Base-by-base conservation (phyloP, 2,329 filamentous ascomycete species). In the Ophiocordyceps robertsii region DNA sequence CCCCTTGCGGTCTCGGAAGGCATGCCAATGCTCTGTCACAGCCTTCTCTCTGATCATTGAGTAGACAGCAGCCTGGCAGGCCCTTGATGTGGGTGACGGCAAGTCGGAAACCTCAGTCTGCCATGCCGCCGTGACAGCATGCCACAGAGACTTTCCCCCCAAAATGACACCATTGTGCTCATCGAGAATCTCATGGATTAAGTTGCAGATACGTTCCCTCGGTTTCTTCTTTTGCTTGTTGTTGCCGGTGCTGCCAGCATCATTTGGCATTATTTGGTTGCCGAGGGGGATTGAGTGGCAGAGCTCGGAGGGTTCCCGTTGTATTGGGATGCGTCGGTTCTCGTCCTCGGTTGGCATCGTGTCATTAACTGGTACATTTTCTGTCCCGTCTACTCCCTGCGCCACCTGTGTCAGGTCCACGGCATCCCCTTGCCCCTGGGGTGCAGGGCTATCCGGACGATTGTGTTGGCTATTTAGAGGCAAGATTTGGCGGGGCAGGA, bases 91-190 rank as follows among this genome's bases (percentile, higher is more conserved):
- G 2, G 66, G 73, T 21, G 63, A 59, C 4, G 60, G 53, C 35
- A 69, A 57, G 30, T 55, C 56, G 2, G 55, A 50, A 37, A 68
- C 69, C 8, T 56, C 54, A n/a, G 57, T 56, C 10, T 58, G 53
- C 65, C 72, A 77, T 8, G 67, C 54, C 10, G 60, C 59, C 13
- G 64, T 59, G 4, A 73, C 51, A 2, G 67, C 67, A 44, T 68
- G 65, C 58, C 69, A 73, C 5, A 77, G 54, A 4, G 68, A 59
- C 35, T 65, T 62, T 21, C 69, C 70, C 14, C 70, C 68, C 2
- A 74, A 69, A 37, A 77, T 69, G 1, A 70, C 67, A 0, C 72
- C 72, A 2, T 57, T 53, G 6, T 57, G 50, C 29, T 57, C 52
- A n/a, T 45, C 47, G 29, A 63, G 49, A 29, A 59, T 46, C 4